phyloP scores from a whole-genome alignment of 2,329 filamentous ascomycete genomes.

The Periconia digitata region DNA sequence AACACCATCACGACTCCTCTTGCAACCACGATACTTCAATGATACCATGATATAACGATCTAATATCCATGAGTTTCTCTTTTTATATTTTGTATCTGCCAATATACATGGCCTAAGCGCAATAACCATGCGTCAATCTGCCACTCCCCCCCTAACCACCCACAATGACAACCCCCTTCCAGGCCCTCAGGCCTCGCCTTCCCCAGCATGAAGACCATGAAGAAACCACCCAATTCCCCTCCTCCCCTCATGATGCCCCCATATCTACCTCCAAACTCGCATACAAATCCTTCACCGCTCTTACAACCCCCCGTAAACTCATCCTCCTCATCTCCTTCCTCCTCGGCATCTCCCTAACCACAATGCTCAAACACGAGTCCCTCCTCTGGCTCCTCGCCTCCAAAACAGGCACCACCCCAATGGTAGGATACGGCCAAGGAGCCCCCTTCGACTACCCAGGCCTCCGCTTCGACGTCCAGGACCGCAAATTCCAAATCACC shows the following conservation, averaged over 20 bases:
- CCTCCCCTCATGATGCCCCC: background rate
- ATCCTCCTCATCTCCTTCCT: slow-evolving; percentile 13
- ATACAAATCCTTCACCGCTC: slow-evolving; percentile 6
- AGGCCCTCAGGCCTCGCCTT: too few species aligned
- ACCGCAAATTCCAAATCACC: slow-evolving; percentile 52
- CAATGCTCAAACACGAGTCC: slow-evolving; percentile 21
- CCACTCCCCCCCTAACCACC: too few species aligned
- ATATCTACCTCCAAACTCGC: slow-evolving; percentile 1
- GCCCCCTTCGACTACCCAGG: slow-evolving; percentile 20
- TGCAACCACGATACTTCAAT: too few species aligned
- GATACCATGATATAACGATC: too few species aligned
- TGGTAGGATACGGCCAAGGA: slow-evolving; percentile 3
- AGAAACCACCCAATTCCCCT: background rate
- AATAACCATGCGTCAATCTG: too few species aligned
- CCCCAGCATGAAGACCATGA: too few species aligned
- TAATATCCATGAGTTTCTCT: too few species aligned
- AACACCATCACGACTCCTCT: too few species aligned
- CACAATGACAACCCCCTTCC: too few species aligned
- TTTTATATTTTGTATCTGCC: too few species aligned
- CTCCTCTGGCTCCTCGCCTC: slow-evolving; percentile 2
- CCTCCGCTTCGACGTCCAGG: slow-evolving; percentile 21
- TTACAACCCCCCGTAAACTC: slow-evolving; percentile 2
- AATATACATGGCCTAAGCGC: too few species aligned
- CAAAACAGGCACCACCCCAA: slow-evolving; percentile 1
- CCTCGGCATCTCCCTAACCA: slow-evolving; percentile 10